Evolutionary conservation across 371 early-diverging fungal species (phyloP).

Genomic region (Lichtheimia ramosa): DNA sequence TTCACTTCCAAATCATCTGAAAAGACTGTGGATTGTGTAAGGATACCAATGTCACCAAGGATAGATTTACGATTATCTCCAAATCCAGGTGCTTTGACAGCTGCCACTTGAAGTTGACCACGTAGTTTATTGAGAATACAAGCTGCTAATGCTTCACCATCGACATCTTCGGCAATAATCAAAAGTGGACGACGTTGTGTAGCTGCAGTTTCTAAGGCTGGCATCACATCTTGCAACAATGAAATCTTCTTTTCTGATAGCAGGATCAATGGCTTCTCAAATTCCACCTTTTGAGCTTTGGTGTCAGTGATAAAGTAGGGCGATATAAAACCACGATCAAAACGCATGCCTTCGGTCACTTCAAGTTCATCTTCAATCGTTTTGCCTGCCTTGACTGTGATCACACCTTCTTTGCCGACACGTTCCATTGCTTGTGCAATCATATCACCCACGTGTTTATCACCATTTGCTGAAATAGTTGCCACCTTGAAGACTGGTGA

Average conservation of each 20-base stretch:
- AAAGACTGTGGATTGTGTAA: conserved; percentile 95
- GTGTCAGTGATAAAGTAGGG: conserved; percentile 99
- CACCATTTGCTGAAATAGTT: conserved; percentile 98
- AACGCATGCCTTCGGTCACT: conserved; percentile 98
- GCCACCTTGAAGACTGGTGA: conserved; percentile 63
- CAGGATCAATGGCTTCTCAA: conserved; percentile 96
- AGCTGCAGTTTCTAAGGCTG: conserved; percentile 93
- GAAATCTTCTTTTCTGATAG: conserved; percentile 97
- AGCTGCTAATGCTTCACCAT: conserved; percentile 98
- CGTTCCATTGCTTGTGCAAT: conserved; percentile 99
- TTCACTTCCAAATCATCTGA: conserved; percentile 94
- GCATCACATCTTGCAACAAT: conserved; percentile 90
- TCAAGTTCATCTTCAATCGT: conserved; percentile 96
- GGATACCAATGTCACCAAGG: conserved; percentile 93
- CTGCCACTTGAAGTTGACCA: conserved; percentile 94
- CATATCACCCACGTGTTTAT: conserved; percentile 91
- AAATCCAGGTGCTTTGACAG: conserved; percentile 98
- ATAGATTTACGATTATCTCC: conserved; percentile 99
- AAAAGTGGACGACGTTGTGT: conserved; percentile 94
- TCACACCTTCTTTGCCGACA: conserved; percentile 99
- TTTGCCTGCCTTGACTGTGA: conserved; percentile 98
- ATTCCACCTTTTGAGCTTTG: conserved; percentile 96
- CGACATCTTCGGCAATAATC: conserved; percentile 96
- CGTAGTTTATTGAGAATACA: conserved; percentile 98
- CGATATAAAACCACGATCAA: conserved; percentile 98